Evolutionary conservation across 768 basidiomycete species (phyloP).

Genomic region (Boletus rubescentipes): DNA sequence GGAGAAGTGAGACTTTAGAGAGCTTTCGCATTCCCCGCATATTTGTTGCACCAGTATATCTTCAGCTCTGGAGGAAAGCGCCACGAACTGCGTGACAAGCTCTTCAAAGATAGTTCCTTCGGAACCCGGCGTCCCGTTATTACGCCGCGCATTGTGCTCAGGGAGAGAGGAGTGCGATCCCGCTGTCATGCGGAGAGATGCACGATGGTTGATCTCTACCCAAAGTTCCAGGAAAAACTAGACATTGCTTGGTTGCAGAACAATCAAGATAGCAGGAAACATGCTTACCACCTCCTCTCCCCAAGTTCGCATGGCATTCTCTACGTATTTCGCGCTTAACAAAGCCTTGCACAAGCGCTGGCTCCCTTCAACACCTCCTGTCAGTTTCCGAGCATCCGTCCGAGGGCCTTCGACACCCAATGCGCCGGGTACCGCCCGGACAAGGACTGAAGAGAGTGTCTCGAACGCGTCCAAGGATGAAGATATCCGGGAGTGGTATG

Average conservation of each 20-base stretch:
- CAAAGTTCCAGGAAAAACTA: slow-evolving; percentile 94
- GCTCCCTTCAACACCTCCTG: slow-evolving; percentile 81
- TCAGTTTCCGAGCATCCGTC: slow-evolving; percentile 61
- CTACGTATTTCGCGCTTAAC: slow-evolving; percentile 75
- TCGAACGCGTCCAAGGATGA: slow-evolving; percentile 94
- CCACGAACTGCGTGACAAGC: slow-evolving; percentile 62
- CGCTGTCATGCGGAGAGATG: slow-evolving; percentile 55
- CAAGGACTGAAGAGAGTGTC: slow-evolving; percentile 80
- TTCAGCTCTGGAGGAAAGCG: slow-evolving; percentile 68
- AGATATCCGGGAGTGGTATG: slow-evolving; percentile 74
- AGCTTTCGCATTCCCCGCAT: slow-evolving; percentile 75
- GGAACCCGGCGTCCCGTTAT: slow-evolving; percentile 34
- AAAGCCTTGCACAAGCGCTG: slow-evolving; percentile 84
- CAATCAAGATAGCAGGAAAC: background rate
- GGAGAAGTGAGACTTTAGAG: slow-evolving; percentile 70
- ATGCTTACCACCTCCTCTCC: slow-evolving; percentile 81
- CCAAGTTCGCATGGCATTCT: slow-evolving; percentile 72
- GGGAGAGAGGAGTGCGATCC: slow-evolving; percentile 52
- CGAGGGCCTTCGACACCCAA: slow-evolving; percentile 51
- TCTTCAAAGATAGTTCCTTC: slow-evolving; percentile 80
- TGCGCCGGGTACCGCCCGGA: slow-evolving; percentile 91
- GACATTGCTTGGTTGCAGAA: slow-evolving; percentile 3
- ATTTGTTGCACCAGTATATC: slow-evolving; percentile 86
- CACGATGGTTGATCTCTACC: slow-evolving; percentile 68
- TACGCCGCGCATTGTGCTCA: slow-evolving; percentile 28